Conservation (phyloP, 1,139 yeast species). For the Kurtzmaniella quercitrusa region DNA sequence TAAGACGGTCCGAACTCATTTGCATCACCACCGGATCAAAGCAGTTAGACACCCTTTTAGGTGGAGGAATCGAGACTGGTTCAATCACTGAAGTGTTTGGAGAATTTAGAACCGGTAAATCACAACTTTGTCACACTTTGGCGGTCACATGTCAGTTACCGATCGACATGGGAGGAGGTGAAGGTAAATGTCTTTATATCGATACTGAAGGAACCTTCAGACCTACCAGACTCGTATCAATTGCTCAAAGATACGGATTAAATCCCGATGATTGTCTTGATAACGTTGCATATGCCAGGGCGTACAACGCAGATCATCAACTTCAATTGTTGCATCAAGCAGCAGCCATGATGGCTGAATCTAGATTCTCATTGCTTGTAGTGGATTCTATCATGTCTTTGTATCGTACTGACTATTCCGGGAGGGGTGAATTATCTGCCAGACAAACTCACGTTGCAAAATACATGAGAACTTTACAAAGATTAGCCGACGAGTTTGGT, state of each 20-base stretch:
- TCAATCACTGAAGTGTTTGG: constrained; percentile 96
- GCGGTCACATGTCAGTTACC: constrained; percentile 98
- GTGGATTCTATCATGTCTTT: constrained; percentile 97
- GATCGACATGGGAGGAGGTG: constrained; percentile 98
- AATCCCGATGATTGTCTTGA: constrained; percentile 94
- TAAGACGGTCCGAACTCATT: constrained; percentile 83
- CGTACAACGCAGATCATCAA: constrained; percentile 96
- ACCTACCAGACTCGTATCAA: constrained; percentile 83
- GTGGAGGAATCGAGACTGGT: constrained; percentile 98
- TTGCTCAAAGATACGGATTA: constrained; percentile 87
- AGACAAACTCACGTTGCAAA: constrained; percentile 93
- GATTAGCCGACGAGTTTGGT: constrained; percentile 96
- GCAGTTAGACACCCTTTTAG: constrained; percentile 85
- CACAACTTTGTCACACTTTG: constrained; percentile 93
- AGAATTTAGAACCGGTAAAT: constrained; percentile 96
- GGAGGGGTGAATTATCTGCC: constrained; percentile 94
- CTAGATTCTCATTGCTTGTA: constrained; percentile 73
- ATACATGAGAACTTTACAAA: constrained; percentile 84
- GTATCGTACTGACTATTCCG: constrained; percentile 91
- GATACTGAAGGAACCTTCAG: constrained; percentile 98
- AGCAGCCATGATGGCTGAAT: constrained; percentile 94
- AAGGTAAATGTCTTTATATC: constrained; percentile 92
- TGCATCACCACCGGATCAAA: constrained; percentile 94
- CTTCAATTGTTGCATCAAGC: constrained; percentile 82
- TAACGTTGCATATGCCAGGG: constrained; percentile 96